A percentile compares a stretch with the other conserved stretches of the same genome.
These are phyloP conservation scores for Pseudohyphozyma bogoriensis DNA, from an alignment of 768 basidiomycete genomes.

Conservation along the genomic window DNA sequence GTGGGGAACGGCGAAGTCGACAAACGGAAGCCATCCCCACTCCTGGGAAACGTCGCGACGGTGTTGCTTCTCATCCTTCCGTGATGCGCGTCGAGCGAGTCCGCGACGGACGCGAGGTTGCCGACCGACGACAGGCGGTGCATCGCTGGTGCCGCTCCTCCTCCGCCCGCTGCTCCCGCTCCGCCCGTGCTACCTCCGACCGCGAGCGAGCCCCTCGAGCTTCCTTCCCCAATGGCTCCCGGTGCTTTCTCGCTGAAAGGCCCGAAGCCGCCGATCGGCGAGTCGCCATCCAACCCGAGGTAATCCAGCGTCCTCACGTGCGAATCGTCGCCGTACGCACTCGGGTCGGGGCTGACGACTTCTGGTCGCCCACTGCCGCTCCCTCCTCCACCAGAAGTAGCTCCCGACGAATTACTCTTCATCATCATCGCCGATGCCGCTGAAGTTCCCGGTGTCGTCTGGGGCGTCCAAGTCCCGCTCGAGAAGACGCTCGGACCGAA, in stretches of 20 bases:
- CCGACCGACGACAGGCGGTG: constrained; percentile 20
- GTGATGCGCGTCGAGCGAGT: background rate
- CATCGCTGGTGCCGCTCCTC: constrained; percentile 10
- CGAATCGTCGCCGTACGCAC: constrained; percentile 53
- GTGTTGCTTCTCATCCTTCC: constrained; percentile 17
- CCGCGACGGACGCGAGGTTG: background rate
- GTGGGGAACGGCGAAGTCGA: background rate
- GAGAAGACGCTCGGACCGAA: constrained; percentile 84
- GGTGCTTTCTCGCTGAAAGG: background rate
- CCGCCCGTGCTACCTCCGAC: constrained; percentile 9
- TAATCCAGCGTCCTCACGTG: constrained; percentile 93
- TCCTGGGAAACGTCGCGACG: constrained; percentile 18
- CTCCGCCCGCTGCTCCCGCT: background rate
- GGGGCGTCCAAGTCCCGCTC: constrained; percentile 60
- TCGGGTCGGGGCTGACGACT: constrained; percentile 13
- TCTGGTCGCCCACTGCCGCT: background rate
- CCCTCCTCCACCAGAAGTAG: background rate
- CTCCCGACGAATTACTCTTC: background rate
- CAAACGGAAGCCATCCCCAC: background rate
- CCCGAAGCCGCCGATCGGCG: constrained; percentile 25
- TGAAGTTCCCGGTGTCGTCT: background rate
- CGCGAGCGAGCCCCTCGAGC: background rate
- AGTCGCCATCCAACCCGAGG: constrained; percentile 74
- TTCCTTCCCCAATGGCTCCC: background rate
- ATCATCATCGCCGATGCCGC: background rate